phyloP scores from a whole-genome alignment of 1,284 basidiomycete species.

The Fomitopsis betulina region DNA sequence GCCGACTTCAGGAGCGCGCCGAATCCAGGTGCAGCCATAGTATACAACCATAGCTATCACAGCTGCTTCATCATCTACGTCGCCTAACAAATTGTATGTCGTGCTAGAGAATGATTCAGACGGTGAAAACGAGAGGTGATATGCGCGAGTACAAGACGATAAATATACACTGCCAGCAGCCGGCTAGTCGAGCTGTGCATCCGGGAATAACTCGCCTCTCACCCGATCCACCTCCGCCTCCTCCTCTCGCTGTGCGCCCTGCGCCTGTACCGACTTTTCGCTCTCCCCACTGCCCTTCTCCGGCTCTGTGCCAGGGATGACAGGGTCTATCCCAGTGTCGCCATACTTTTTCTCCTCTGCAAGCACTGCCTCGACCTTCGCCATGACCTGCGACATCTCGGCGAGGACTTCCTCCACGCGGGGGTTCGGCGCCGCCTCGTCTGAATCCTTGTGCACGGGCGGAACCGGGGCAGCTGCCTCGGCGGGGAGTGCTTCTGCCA shows the following conservation, averaged over 20 bases:
- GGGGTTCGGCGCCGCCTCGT: background rate
- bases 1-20: too few species aligned
- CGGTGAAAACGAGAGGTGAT: too few species aligned
- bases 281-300: background rate
- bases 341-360: background rate
- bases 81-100: too few species aligned
- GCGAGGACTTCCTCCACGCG: background rate
- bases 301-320: background rate
- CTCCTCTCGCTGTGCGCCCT: constrained; percentile 19
- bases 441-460: background rate
- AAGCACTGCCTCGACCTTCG: background rate
- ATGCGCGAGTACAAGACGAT: background rate
- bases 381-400: background rate
- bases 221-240: constrained; percentile 31
- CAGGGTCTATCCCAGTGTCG: background rate
- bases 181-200: constrained; percentile 3
- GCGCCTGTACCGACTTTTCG: constrained; percentile 4
- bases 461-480: background rate
- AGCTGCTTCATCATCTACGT: too few species aligned
- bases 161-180: constrained; percentile 1
- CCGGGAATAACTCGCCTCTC: constrained; percentile 27
- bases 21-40: too few species aligned
- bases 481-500: background rate
- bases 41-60: too few species aligned
- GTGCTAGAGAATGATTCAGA: too few species aligned